A percentile compares a stretch with the other conserved stretches of the same genome.
Evolutionary conservation across 257 asterid genomes (phyloP).

Genomic region (Solanum paucissectum): DNA sequence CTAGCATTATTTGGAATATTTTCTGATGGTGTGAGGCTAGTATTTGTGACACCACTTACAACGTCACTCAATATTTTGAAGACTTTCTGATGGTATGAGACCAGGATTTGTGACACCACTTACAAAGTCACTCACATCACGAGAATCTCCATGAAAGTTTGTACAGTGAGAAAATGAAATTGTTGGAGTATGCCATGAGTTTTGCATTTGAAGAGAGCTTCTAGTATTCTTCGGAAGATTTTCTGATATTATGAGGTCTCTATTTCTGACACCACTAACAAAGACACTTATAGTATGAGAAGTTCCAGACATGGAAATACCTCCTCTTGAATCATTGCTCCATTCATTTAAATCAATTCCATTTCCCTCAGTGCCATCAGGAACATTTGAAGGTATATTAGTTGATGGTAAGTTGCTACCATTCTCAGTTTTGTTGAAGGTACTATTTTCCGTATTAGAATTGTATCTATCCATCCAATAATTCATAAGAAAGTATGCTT

Average conservation of each 20-base stretch:
- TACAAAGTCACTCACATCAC: neutral
- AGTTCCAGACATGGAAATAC: neutral
- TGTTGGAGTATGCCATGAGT: neutral
- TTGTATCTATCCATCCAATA: neutral
- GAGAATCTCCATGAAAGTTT: neutral
- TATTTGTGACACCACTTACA: neutral
- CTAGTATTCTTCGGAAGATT: neutral
- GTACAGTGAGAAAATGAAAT: neutral
- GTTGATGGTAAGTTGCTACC: neutral
- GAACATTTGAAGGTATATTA: neutral
- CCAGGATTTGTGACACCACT: neutral
- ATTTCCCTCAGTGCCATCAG: neutral
- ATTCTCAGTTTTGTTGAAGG: neutral
- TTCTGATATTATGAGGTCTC: neutral
- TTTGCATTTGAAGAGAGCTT: neutral
- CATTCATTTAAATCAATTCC: too few relatives aligned
- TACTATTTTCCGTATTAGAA: neutral
- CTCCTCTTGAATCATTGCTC: neutral
- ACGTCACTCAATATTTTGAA: neutral
- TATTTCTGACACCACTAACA: neutral
- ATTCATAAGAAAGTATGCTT: neutral
- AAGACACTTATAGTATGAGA: neutral
- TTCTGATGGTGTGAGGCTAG: neutral
- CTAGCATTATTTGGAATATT: neutral
- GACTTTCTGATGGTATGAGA: neutral